Percentiles rank a stretch among this genome's conserved stretches.
Evolutionary conservation across 768 basidiomycete species (phyloP).

Genomic region (Boletus reticulatus): DNA sequence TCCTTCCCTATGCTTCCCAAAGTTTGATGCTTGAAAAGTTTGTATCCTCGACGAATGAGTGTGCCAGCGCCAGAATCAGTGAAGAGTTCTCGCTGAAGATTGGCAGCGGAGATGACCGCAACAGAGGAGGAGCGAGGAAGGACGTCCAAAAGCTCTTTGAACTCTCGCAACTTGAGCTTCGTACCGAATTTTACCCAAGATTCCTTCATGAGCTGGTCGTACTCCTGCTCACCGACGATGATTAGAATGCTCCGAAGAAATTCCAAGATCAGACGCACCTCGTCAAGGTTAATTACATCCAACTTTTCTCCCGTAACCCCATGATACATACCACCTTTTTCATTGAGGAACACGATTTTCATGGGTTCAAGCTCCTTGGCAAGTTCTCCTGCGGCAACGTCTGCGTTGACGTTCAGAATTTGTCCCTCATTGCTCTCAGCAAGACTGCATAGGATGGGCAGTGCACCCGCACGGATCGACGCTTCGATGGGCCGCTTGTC

Average conservation of each 20-base stretch:
- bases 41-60: slow-evolving; percentile 97
- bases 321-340: slow-evolving; percentile 97
- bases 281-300: slow-evolving; percentile 95
- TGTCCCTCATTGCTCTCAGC: slow-evolving; percentile 97
- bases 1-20: slow-evolving; percentile 88
- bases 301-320: slow-evolving; percentile 96
- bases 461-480: slow-evolving; percentile 91
- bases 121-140: slow-evolving; percentile 98
- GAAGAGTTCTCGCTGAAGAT: slow-evolving; percentile 96
- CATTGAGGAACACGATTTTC: slow-evolving; percentile 98
- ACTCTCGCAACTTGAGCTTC: slow-evolving; percentile 97
- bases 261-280: slow-evolving; percentile 45
- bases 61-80: slow-evolving; percentile 98
- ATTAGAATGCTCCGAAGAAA: not conserved
- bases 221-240: slow-evolving; percentile 57
- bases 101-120: slow-evolving; percentile 91
- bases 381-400: slow-evolving; percentile 96
- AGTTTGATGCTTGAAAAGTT: slow-evolving; percentile 85
- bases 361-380: slow-evolving; percentile 97
- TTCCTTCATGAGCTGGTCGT: slow-evolving; percentile 94
- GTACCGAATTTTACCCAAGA: slow-evolving; percentile 99
- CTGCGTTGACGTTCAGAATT: slow-evolving; percentile 98
- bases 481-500: slow-evolving; percentile 98
- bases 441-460: slow-evolving; percentile 93
- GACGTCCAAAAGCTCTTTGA: slow-evolving; percentile 98